Base-by-base conservation (phyloP, 192 early-diverging fungal species). In the Dissophora ornata region DNA sequence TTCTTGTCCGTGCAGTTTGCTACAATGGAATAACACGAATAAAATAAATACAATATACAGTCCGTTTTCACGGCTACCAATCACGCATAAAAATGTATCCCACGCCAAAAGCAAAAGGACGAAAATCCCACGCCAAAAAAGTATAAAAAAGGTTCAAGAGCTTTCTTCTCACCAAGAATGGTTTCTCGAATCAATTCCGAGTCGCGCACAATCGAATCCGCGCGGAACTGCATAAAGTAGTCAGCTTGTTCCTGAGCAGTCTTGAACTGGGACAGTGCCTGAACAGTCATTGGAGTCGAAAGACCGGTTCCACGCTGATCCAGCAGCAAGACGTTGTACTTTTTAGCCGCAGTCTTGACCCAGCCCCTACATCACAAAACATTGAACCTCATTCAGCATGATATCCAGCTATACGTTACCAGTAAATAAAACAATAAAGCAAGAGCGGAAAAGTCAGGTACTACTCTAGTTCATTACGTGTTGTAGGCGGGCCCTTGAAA, bases 221-320 rank as follows among this genome's bases (percentile, higher is more conserved):
- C 90, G 41, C 90, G 82, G 66, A 91, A 91, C 47, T 85, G 71
- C 48, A 80, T 86, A 33, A 89, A 75, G 53, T 91, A 89, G 18
- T 87, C 78, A 3, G 84, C 84, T 55, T 90, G 87, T 10, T 81
- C 86, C 25, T 85, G 80, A 30, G 85, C 79, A 1, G 83, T 75
- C 12, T 80, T 55, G 53, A 86, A 84, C 22, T 71, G 62, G 0
- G 78, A 82, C 0, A 91, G 74, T 2, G 71, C 70, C 28, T 79
- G 79, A 15, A 84, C 80, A 4, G 82, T 85, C 33, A 91, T 82
- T 19, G 86, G 67, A 15, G 86, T 79, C 16, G 90, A 91, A 29
- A 86, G 61, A 0, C 90, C 90, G 9, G 90, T 91, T 57, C 90
- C 90, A 33, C 90, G 87, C 60, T 89, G 88, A 67, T 91, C 90